Conservation (phyloP, 352 stramenopile genomes). For the Pythium guiyangense region DNA sequence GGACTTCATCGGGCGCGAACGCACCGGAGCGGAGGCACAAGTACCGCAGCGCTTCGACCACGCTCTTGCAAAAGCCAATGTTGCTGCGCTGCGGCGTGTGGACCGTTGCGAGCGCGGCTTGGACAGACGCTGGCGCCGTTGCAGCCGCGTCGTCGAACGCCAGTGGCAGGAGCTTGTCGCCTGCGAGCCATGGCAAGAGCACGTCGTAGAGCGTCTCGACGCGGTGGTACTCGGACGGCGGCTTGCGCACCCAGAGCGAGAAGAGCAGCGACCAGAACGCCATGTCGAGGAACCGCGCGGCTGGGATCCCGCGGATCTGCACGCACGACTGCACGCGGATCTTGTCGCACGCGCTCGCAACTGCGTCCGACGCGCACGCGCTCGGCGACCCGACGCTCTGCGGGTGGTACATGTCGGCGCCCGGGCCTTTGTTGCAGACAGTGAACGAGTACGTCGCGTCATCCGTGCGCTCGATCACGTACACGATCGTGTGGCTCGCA, state of each 20-base stretch:
- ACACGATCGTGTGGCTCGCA: slow-evolving; percentile 75
- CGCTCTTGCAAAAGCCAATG: slow-evolving; percentile 78
- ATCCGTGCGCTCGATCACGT: slow-evolving; percentile 71
- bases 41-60: slow-evolving; percentile 72
- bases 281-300: slow-evolving; percentile 71
- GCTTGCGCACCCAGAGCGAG: slow-evolving; percentile 81
- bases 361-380: not conserved
- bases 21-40: slow-evolving; percentile 50
- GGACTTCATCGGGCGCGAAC: slow-evolving; percentile 57
- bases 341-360: slow-evolving; percentile 37
- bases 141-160: slow-evolving; percentile 37
- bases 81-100: slow-evolving; percentile 71
- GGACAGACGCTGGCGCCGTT: slow-evolving; percentile 24
- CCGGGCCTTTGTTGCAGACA: slow-evolving; percentile 86
- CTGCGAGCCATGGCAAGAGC: slow-evolving; percentile 81
- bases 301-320: slow-evolving; percentile 55
- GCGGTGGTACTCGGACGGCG: slow-evolving; percentile 82
- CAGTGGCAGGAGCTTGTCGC: slow-evolving; percentile 65
- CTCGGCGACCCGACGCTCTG: slow-evolving; percentile 10
- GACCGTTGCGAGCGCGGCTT: slow-evolving; percentile 23
- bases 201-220: slow-evolving; percentile 89
- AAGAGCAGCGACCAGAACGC: slow-evolving; percentile 84
- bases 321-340: slow-evolving; percentile 78
- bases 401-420: slow-evolving; percentile 82
- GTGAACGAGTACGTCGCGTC: slow-evolving; percentile 69